Conservation (phyloP, 345 rosid species). For the Firmiana major region DNA sequence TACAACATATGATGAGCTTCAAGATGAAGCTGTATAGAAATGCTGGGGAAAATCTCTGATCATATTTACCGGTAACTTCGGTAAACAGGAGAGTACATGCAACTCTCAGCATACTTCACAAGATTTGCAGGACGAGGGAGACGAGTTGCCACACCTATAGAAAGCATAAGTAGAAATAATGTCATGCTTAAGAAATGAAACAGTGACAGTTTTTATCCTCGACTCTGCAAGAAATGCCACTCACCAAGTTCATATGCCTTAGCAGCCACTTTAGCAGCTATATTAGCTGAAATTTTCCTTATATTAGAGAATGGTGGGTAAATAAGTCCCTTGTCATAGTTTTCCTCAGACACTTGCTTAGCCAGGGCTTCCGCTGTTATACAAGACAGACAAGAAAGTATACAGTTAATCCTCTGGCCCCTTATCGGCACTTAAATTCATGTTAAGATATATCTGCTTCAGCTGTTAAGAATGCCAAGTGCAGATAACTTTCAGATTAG, state of each 20-base stretch:
- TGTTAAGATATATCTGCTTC: not conserved
- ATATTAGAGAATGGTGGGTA: conserved; percentile 83
- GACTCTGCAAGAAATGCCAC: not conserved
- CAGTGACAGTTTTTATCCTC: not conserved
- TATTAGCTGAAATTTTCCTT: conserved; percentile 78
- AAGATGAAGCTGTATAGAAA: not conserved
- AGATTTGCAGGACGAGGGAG: conserved; percentile 83
- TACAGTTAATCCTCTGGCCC: not conserved
- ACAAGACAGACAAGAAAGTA: not conserved
- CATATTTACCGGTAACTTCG: conserved; percentile 53
- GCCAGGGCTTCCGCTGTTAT: conserved; percentile 86
- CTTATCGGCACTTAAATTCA: not conserved
- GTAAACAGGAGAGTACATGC: conserved; percentile 91
- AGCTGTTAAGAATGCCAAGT: not conserved
- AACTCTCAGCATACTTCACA: conserved; percentile 78
- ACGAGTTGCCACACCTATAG: conserved; percentile 72
- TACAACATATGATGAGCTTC: not conserved
- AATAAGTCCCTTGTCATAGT: conserved; percentile 72
- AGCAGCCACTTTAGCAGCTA: conserved; percentile 92
- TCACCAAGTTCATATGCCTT: conserved; percentile 93
- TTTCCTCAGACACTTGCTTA: conserved; percentile 61
- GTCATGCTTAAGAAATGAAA: not conserved
- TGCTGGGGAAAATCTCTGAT: not conserved
- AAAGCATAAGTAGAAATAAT: not conserved
- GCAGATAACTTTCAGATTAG: not conserved